phyloP scores from a whole-genome alignment of 2,329 filamentous ascomycete species.

The Nannizziopsis arthrosporioides region DNA sequence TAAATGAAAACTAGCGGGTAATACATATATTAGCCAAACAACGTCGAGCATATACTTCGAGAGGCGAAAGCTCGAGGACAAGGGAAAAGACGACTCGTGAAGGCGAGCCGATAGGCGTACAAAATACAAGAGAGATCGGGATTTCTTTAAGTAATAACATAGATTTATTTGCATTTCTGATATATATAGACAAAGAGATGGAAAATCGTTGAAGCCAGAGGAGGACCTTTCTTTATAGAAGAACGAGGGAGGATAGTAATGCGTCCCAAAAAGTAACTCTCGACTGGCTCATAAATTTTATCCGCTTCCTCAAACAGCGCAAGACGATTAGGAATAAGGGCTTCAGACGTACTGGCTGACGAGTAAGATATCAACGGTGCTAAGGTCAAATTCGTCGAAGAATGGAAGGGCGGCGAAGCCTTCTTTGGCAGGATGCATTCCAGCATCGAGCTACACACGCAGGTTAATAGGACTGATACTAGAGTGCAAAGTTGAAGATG shows the following conservation, averaged over 20 bases:
- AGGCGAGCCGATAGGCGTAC: background rate
- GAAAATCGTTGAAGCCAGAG: background rate
- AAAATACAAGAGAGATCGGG: slow-evolving; percentile 16
- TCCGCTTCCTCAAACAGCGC: background rate
- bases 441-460: slow-evolving; percentile 73
- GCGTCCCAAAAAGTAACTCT: background rate
- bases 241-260: background rate
- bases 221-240: background rate
- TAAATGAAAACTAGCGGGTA: slow-evolving; percentile 68
- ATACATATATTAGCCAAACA: slow-evolving; percentile 6
- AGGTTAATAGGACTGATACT: slow-evolving; percentile 10
- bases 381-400: slow-evolving; percentile 96
- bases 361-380: slow-evolving; percentile 89
- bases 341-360: slow-evolving; percentile 87
- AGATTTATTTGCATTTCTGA: slow-evolving; percentile 28
- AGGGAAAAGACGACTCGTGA: background rate
- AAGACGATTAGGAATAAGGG: slow-evolving; percentile 16
- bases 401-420: slow-evolving; percentile 87
- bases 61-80: background rate
- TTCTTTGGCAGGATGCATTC: slow-evolving; percentile 92
- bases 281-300: background rate
- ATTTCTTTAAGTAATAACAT: slow-evolving; percentile 11
- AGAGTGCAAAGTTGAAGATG: background rate
- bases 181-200: slow-evolving; percentile 23
- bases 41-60: background rate